Percentiles rank a stretch among this genome's conserved stretches.
phyloP scores from a whole-genome alignment of 306 rosid genomes.

The Prunus fruticosa region DNA sequence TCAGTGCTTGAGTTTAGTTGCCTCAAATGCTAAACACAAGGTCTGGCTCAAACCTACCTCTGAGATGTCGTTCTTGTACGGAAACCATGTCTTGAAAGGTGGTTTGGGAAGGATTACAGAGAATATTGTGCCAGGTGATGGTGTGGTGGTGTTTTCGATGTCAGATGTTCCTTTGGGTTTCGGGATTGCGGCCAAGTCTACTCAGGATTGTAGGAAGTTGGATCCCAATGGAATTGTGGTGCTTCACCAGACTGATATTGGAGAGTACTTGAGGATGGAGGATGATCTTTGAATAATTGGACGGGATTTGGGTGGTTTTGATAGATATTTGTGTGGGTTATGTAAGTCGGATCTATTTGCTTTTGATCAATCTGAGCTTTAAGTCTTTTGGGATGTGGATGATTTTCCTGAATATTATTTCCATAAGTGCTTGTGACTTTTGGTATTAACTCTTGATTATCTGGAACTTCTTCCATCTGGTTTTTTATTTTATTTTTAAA shows the following conservation, averaged over 20 bases:
- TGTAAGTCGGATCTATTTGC: neutral
- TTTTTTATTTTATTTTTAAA: neutral
- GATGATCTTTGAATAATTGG: conserved; percentile 65
- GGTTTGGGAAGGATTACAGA: conserved; percentile 88
- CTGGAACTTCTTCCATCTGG: neutral
- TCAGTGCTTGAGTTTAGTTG: conserved; percentile 54
- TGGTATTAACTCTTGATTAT: neutral
- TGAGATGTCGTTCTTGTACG: conserved; percentile 80
- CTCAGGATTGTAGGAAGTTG: conserved; percentile 93
- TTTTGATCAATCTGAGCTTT: neutral
- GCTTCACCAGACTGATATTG: conserved; percentile 85
- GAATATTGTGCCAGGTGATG: conserved; percentile 68
- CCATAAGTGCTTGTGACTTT: neutral
- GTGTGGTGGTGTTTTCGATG: conserved; percentile 88
- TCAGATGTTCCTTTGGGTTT: conserved; percentile 87
- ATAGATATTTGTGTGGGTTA: neutral
- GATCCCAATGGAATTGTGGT: conserved; percentile 89
- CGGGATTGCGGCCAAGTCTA: conserved; percentile 79
- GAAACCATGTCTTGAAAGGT: conserved; percentile 83
- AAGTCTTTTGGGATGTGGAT: neutral
- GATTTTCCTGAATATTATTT: neutral
- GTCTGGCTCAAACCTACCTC: conserved; percentile 92
- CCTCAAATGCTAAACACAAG: conserved; percentile 84
- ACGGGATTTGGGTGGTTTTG: neutral
- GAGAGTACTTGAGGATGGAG: conserved; percentile 92